phyloP scores from a whole-genome alignment of 495 filamentous ascomycete species.

The Penicillium goetzii region DNA sequence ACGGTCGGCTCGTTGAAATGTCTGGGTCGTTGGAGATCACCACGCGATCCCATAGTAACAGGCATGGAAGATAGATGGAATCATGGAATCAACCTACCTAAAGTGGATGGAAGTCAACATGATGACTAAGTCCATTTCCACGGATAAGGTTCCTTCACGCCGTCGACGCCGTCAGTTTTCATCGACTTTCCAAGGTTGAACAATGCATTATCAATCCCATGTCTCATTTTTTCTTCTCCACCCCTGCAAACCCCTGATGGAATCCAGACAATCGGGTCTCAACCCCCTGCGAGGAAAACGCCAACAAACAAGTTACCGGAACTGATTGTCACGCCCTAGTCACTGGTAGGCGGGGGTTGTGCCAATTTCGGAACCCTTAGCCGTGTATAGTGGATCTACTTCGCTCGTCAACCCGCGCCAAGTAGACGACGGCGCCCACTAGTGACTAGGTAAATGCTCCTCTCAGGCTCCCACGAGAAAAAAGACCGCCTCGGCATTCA shows the following conservation, averaged over 20 bases:
- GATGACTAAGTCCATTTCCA: constrained; percentile 1
- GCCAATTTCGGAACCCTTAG: constrained; percentile 12
- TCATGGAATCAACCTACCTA: too few species aligned
- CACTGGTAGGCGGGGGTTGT: constrained; percentile 4
- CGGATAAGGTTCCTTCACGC: background rate
- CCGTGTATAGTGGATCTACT: constrained; percentile 15
- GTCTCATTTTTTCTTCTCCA: background rate
- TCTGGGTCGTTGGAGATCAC: background rate
- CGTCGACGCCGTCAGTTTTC: background rate
- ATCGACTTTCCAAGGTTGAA: background rate
- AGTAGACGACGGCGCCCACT: background rate
- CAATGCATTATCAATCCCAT: constrained; percentile 5
- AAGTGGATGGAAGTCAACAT: background rate
- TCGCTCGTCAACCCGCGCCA: constrained; percentile 2
- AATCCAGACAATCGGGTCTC: constrained; percentile 4
- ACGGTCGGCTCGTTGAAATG: background rate
- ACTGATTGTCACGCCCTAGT: background rate
- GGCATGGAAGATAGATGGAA: background rate
- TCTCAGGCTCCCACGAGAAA: background rate
- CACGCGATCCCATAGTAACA: background rate
- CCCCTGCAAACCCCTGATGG: background rate
- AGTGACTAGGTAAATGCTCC: constrained; percentile 14
- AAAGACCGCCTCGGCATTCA: constrained; percentile 1
- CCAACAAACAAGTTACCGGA: constrained; percentile 1
- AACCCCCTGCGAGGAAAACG: background rate